phyloP scores from a whole-genome alignment of 2,329 filamentous ascomycete genomes.

The Pseudofabraea citricarpa region DNA sequence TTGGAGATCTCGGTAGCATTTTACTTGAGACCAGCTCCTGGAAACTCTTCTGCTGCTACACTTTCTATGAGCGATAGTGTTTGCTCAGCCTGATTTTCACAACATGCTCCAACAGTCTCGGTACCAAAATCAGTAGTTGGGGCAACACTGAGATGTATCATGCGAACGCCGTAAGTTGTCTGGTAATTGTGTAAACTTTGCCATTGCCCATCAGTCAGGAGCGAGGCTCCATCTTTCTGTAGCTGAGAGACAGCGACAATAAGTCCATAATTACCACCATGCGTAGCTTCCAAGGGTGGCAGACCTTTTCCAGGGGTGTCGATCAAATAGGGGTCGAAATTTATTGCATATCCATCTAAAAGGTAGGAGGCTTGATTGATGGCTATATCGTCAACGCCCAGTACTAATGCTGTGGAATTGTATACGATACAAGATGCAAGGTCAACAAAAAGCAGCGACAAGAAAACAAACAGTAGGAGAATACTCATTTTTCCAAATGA shows the following conservation, averaged over 20 bases:
- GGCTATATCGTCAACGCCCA: neutral
- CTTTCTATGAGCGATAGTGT: slow-evolving; percentile 45
- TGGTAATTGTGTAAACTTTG: slow-evolving; percentile 51
- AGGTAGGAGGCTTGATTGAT: neutral
- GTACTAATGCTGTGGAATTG: slow-evolving; percentile 9
- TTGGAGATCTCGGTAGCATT: slow-evolving; percentile 7
- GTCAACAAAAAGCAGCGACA: neutral
- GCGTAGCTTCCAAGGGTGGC: slow-evolving; percentile 34
- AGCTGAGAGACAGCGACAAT: neutral
- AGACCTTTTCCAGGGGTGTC: slow-evolving; percentile 44
- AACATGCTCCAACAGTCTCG: slow-evolving; percentile 34
- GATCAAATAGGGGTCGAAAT: slow-evolving; percentile 46
- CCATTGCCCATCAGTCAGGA: slow-evolving; percentile 49
- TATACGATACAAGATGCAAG: no score
- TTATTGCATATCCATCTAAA: slow-evolving; percentile 53
- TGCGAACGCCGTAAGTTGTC: slow-evolving; percentile 48
- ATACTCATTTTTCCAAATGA: neutral
- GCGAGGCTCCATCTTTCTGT: neutral
- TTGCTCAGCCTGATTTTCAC: slow-evolving; percentile 40
- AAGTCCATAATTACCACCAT: slow-evolving; percentile 4
- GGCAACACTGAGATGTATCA: slow-evolving; percentile 54
- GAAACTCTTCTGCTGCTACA: slow-evolving; percentile 41
- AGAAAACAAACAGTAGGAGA: neutral
- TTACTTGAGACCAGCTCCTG: slow-evolving; percentile 48
- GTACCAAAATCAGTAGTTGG: slow-evolving; percentile 44